Base-by-base conservation (phyloP, 2,329 filamentous ascomycete genomes). In the Penicillium hordei region DNA sequence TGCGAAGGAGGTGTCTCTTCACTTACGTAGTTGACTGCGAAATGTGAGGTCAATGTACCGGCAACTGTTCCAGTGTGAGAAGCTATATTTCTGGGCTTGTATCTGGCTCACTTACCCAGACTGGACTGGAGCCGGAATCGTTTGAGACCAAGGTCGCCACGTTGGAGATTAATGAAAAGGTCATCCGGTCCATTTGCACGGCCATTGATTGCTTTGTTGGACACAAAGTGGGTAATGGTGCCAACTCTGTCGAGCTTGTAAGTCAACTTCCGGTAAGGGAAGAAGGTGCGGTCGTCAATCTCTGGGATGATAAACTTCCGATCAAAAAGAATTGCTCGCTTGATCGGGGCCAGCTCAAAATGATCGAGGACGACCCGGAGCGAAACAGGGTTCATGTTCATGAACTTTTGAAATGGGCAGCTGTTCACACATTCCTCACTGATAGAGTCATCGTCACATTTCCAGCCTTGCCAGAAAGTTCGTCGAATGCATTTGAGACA, bases 401-500 rank as follows among this genome's bases (percentile, higher is more conserved):
- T 25, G 1, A 62, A 59, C 38, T 81, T 73, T 12, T 66, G 68
- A 48, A 81, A 89, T 2, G 68, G 69, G 63, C 86, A 90, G 1
- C 63, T 64, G 0, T 62, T 60, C 15, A 79, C 83, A 43, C 80
- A 38, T 9, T 48, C 10, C 21, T 27, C 17, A 17, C 36, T 17
- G 23, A 45, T 48, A 21, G 55, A 23, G 31, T 63, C 50, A 50
- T 70, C 70, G 2, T 60, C 55, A 59, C 88, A 92, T 27, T 75
- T 71, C 87, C 87, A 90, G 1, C 81, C 79, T 5, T 72, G 74
- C 86, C 88, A 92, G 25, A 79, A 72, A 15, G 81, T 76, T 1
- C 89, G 80, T 2, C 84, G 79, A 42, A 80, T 85, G 64, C 88
- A 90, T 40, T 83, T 81, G 0, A 78, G 75, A 61, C 89, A 92